Conservation (phyloP, 2,329 filamentous ascomycete species). For the Paecilomyces sp. region DNA sequence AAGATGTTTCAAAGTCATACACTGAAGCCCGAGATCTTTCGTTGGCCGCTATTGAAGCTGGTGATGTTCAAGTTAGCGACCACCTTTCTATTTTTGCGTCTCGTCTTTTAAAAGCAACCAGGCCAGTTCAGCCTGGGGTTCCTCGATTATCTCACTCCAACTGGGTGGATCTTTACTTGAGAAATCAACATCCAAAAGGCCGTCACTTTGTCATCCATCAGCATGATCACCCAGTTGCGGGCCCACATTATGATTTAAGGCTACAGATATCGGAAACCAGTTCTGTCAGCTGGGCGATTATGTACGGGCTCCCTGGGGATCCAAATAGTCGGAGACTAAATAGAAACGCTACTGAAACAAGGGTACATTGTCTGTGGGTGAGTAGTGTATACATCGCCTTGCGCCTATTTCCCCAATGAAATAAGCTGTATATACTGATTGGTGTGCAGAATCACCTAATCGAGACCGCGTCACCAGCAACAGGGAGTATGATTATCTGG, state of each 20-base stretch:
- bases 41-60: conserved; percentile 47
- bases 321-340: conserved; percentile 49
- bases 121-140: conserved; percentile 6
- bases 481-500: conserved; percentile 57
- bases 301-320: conserved; percentile 56
- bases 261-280: conserved; percentile 63
- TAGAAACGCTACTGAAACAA: conserved; percentile 56
- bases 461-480: conserved; percentile 48
- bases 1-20: background rate
- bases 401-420: background rate
- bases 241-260: conserved; percentile 62
- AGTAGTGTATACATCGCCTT: background rate
- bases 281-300: conserved; percentile 57
- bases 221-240: conserved; percentile 64
- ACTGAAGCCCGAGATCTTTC: background rate
- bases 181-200: conserved; percentile 40
- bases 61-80: conserved; percentile 39
- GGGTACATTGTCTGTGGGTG: conserved; percentile 55
- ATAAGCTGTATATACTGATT: background rate
- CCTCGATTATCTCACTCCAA: conserved; percentile 34
- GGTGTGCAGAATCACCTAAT: conserved; percentile 50
- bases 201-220: conserved; percentile 64
- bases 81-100: conserved; percentile 43
- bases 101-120: conserved; percentile 24
- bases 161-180: conserved; percentile 41